Evolutionary conservation across 768 basidiomycete species (phyloP), one percentile per base, ranked within the genome.

Genomic region (Tubosaeta sp.): DNA sequence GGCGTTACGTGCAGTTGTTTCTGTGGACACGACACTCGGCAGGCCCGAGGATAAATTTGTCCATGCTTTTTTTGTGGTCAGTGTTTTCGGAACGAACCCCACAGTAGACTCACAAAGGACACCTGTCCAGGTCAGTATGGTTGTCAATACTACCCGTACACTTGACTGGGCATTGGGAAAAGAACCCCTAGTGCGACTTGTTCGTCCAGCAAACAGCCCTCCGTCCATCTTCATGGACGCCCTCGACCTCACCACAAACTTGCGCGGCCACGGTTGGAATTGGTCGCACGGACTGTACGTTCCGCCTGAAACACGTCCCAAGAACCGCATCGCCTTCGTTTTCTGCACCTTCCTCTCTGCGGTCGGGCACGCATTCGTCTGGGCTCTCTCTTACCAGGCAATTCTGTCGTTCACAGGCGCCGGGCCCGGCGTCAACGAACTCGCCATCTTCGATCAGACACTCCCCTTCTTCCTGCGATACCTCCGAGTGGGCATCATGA

Each of bases 201-300:
- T 49, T 24, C 55, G 53, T 39, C 60, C 53, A 22, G 32, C 21
- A 8, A 49, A 45, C 3, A 24, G 44, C 21, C 19, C 41, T 11
- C 32, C 47, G 3, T 52, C 56, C 3, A 31, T 32, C 38, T 18
- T 52, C 29, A 39, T 53, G 36, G 76, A 86, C 49, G 76, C 76
- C 2, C 56, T 75, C 12, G 82, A 86, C 49, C 71, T 87, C 18
- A 55, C 54, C 22, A 69, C 66, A 56, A 82, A 76, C 52, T 56
- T 80, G 13, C 81, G 85, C 16, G 85, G 84, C 7, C 59, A 71
- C 43, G 82, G 80, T 13, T 86, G 84, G 84, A 68, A 76, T 36
- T 84, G 81, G 77, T 80, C 82, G 1, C 57, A 64, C 27, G 53
- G 58, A 22, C 10, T 61, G 10, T 48, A 61, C 44, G 29, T 68